Evolutionary conservation across 805 yeast species (phyloP).

Genomic region (Yamadazyma takamatsuzukensis): DNA sequence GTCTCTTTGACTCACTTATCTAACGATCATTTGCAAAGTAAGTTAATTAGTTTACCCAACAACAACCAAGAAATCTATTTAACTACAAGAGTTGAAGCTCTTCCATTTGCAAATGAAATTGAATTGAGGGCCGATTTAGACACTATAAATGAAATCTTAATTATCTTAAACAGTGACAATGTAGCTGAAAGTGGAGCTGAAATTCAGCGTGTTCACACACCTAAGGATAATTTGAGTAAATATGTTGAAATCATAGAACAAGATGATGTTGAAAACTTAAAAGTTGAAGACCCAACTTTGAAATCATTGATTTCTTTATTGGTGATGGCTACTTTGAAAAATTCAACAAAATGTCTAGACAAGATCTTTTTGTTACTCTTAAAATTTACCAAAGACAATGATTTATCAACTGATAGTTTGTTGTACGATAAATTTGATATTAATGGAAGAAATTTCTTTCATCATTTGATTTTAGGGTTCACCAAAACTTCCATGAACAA

Average conservation of each 20-base stretch:
- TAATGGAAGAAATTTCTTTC: slow-evolving; percentile 79
- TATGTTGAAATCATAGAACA: slow-evolving; percentile 14
- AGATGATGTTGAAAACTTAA: slow-evolving; percentile 46
- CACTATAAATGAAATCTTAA: slow-evolving; percentile 48
- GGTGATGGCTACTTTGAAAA: slow-evolving; percentile 59
- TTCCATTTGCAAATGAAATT: slow-evolving; percentile 72
- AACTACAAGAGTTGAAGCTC: slow-evolving; percentile 63
- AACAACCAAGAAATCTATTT: slow-evolving; percentile 42
- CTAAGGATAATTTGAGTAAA: not conserved
- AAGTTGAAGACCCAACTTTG: slow-evolving; percentile 39
- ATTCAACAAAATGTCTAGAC: slow-evolving; percentile 57
- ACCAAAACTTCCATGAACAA: no score
- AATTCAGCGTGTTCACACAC: slow-evolving; percentile 1
- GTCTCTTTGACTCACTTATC: slow-evolving; percentile 17
- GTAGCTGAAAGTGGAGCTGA: slow-evolving; percentile 4
- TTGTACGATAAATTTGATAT: slow-evolving; percentile 63
- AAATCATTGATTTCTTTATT: slow-evolving; percentile 58
- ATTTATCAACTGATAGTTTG: slow-evolving; percentile 15
- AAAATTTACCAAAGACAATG: slow-evolving; percentile 35
- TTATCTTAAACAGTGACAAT: slow-evolving; percentile 42
- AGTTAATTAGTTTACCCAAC: slow-evolving; percentile 19
- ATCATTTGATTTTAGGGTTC: slow-evolving; percentile 77
- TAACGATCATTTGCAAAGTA: slow-evolving; percentile 9
- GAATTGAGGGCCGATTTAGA: slow-evolving; percentile 55
- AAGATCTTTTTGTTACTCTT: slow-evolving; percentile 46